phyloP scores from a whole-genome alignment of 2,329 filamentous ascomycete species.

The Atkinsonella texensis region DNA sequence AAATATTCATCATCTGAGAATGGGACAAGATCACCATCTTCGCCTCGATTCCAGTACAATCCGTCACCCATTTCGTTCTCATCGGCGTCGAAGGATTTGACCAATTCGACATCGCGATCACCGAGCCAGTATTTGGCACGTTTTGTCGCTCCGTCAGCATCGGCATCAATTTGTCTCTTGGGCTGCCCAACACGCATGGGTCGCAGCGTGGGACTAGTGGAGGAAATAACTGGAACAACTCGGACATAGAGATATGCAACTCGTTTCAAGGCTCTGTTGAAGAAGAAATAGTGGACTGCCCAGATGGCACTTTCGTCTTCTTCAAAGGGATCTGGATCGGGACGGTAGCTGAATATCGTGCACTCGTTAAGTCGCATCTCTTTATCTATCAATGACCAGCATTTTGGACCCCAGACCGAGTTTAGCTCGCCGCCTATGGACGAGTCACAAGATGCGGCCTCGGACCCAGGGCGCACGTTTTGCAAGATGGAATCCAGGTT shows the following conservation, averaged over 20 bases:
- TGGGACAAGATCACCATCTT: slow-evolving; percentile 44
- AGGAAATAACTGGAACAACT: slow-evolving; percentile 66
- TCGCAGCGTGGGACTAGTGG: slow-evolving; percentile 41
- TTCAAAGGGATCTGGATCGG: slow-evolving; percentile 80
- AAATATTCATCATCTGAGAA: slow-evolving; percentile 39
- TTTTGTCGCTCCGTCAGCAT: slow-evolving; percentile 40
- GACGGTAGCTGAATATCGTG: slow-evolving; percentile 78
- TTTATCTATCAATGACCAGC: slow-evolving; percentile 87
- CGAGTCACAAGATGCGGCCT: slow-evolving; percentile 30
- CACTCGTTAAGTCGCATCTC: slow-evolving; percentile 90
- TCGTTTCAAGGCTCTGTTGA: slow-evolving; percentile 83
- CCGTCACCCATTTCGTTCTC: slow-evolving; percentile 38
- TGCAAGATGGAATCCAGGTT: slow-evolving; percentile 78
- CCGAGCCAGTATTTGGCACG: slow-evolving; percentile 84
- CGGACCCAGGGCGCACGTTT: slow-evolving; percentile 62
- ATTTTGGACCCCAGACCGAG: slow-evolving; percentile 72
- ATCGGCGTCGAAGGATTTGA: slow-evolving; percentile 32
- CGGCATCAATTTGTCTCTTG: slow-evolving; percentile 17
- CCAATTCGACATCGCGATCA: slow-evolving; percentile 41
- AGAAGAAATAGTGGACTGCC: slow-evolving; percentile 95
- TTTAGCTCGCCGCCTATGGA: slow-evolving; percentile 33
- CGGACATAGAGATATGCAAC: slow-evolving; percentile 91
- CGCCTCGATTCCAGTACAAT: slow-evolving; percentile 45
- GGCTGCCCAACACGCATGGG: slow-evolving; percentile 19
- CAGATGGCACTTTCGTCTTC: slow-evolving; percentile 90